phyloP scores from a whole-genome alignment of 306 rosid species.

The Sesbania bispinosa region DNA sequence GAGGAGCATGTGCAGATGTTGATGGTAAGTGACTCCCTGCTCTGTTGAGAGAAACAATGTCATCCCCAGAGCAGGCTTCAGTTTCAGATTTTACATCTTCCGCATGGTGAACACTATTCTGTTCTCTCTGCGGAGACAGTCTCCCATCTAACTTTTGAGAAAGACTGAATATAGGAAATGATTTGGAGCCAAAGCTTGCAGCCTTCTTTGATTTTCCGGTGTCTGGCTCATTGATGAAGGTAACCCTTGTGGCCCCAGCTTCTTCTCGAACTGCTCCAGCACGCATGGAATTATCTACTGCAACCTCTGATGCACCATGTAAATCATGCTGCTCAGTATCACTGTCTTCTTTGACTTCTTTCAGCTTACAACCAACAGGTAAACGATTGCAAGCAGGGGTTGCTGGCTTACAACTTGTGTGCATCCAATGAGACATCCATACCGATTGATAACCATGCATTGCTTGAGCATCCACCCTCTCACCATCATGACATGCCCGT shows the following conservation, averaged over 20 bases:
- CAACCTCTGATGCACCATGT: constrained; percentile 27
- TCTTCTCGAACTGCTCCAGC: constrained; percentile 39
- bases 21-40: constrained; percentile 31
- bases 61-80: constrained; percentile 30
- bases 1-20: constrained; percentile 26
- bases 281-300: constrained; percentile 9
- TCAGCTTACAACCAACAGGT: constrained; percentile 31
- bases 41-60: constrained; percentile 23
- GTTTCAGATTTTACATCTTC: constrained; percentile 33
- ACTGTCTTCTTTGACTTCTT: constrained; percentile 30
- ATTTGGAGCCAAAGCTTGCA: constrained; percentile 35
- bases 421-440: constrained; percentile 82
- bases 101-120: constrained; percentile 17
- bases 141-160: constrained; percentile 39
- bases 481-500: constrained; percentile 29
- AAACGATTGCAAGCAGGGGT: constrained; percentile 24
- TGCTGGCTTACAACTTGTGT: constrained; percentile 41
- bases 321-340: constrained; percentile 32
- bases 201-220: constrained; percentile 30
- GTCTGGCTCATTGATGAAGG: constrained; percentile 28
- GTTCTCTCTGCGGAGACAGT: constrained; percentile 30
- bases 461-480: constrained; percentile 34
- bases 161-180: constrained; percentile 49
- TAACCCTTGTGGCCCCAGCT: constrained; percentile 27
- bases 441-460: constrained; percentile 35